Evolutionary conservation across 192 early-diverging fungal genomes (phyloP).

Genomic region (Chytriomyces hyalinus): DNA sequence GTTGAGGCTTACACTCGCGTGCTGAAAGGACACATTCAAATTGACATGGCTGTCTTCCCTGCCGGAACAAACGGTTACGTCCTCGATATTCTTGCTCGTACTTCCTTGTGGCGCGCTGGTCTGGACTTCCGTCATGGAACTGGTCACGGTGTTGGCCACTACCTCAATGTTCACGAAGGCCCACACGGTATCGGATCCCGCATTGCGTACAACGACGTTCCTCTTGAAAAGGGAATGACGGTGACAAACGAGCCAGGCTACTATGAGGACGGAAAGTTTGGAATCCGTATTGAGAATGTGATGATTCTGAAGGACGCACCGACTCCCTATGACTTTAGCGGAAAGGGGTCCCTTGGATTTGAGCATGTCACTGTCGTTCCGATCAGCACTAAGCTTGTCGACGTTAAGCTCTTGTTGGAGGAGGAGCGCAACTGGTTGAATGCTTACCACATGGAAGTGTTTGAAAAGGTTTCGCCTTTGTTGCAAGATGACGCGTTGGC

Average conservation of each 20-base stretch:
- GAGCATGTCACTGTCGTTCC: constrained; percentile 90
- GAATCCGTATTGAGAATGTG: constrained; percentile 97
- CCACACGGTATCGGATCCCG: constrained; percentile 93
- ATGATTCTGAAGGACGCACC: constrained; percentile 76
- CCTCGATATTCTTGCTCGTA: constrained; percentile 87
- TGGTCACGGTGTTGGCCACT: constrained; percentile 96
- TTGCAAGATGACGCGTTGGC: constrained; percentile 69
- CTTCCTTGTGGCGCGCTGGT: constrained; percentile 88
- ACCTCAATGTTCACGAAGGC: constrained; percentile 91
- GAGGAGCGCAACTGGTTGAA: constrained; percentile 88
- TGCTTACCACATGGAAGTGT: constrained; percentile 76
- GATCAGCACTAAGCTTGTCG: constrained; percentile 85
- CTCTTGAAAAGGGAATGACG: constrained; percentile 88
- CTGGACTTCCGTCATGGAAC: constrained; percentile 97
- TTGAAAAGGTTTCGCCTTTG: constrained; percentile 80
- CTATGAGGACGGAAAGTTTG: constrained; percentile 95
- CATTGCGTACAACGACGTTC: constrained; percentile 72
- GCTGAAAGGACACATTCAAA: constrained; percentile 95
- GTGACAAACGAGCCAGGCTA: constrained; percentile 98
- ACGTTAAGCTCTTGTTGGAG: constrained; percentile 68
- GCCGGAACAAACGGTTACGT: constrained; percentile 75
- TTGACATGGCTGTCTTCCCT: constrained; percentile 90
- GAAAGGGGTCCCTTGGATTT: constrained; percentile 81
- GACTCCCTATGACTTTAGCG: constrained; percentile 85
- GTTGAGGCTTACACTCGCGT: constrained; percentile 96